Evolutionary conservation across 2,329 filamentous ascomycete genomes (phyloP).

Genomic region (Coniella lustricola): DNA sequence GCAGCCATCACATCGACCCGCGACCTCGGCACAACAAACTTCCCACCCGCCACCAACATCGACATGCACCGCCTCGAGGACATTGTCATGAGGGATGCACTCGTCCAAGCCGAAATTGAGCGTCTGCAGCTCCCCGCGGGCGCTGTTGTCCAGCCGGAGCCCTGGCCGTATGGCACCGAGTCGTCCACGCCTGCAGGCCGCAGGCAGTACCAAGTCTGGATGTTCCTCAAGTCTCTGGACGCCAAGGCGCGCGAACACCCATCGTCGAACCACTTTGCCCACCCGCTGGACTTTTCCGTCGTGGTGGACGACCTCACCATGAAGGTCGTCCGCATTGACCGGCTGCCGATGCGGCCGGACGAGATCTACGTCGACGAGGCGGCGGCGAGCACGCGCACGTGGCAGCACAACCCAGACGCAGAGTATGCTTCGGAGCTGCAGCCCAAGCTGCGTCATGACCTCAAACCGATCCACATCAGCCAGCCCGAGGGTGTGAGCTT

Average conservation of each 20-base stretch:
- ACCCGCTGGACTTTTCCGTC: slow-evolving; percentile 37
- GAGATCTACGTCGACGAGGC: slow-evolving; percentile 4
- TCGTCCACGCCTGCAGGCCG: background rate
- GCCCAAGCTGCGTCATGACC: slow-evolving; percentile 4
- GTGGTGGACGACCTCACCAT: slow-evolving; percentile 40
- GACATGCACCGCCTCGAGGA: slow-evolving; percentile 10
- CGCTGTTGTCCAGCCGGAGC: slow-evolving; percentile 2
- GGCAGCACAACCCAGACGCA: slow-evolving; percentile 28
- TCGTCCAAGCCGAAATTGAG: slow-evolving; percentile 5
- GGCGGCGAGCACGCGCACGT: slow-evolving; percentile 21
- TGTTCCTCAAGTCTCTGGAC: slow-evolving; percentile 5
- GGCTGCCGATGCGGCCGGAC: slow-evolving; percentile 25
- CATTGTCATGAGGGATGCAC: slow-evolving; percentile 2
- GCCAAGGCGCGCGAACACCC: background rate
- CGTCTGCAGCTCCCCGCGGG: slow-evolving; percentile 8
- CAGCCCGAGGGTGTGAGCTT: slow-evolving; percentile 57
- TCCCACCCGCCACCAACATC: slow-evolving; percentile 9
- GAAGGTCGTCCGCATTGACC: slow-evolving; percentile 40
- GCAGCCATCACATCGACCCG: background rate
- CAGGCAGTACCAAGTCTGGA: slow-evolving; percentile 3
- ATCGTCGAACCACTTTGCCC: slow-evolving; percentile 56
- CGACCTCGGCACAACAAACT: slow-evolving; percentile 5
- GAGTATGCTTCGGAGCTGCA: slow-evolving; percentile 42
- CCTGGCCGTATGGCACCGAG: slow-evolving; percentile 7
- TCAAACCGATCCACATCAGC: slow-evolving; percentile 54